Conservation (phyloP, 2,329 filamentous ascomycete species). For the Hypoxylon sp. region DNA sequence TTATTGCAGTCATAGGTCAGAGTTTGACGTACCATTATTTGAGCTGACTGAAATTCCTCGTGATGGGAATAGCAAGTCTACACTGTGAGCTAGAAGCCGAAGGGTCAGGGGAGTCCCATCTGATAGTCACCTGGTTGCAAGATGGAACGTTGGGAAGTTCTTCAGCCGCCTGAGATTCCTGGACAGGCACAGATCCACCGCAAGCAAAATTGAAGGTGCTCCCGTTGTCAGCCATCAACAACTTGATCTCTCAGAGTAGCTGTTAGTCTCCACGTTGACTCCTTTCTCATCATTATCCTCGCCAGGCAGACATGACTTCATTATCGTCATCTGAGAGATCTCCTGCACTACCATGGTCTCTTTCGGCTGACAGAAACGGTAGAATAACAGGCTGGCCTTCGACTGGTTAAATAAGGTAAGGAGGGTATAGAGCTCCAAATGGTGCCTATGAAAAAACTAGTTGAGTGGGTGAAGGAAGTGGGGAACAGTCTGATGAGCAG, state of each 20-base stretch:
- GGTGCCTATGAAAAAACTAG: neutral
- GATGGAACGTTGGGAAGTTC: neutral
- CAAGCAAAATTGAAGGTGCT: slow-evolving; percentile 20
- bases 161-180: neutral
- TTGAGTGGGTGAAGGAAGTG: neutral
- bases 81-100: slow-evolving; percentile 1
- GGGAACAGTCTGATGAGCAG: too few relatives aligned
- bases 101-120: slow-evolving; percentile 36
- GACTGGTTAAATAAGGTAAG: neutral
- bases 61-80: slow-evolving; percentile 39
- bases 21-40: neutral
- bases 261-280: neutral
- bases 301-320: too few relatives aligned
- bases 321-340: neutral
- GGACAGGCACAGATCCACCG: slow-evolving; percentile 17
- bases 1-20: neutral
- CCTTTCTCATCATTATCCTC: neutral
- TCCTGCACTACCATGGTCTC: neutral
- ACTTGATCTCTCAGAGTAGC: neutral
- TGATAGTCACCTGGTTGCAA: slow-evolving; percentile 32
- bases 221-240: neutral
- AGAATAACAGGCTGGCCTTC: neutral
- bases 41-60: slow-evolving; percentile 1
- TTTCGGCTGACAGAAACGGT: neutral
- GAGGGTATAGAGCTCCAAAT: neutral